Conservation (phyloP, 306 rosid species). For the Lathyrus oleraceus region DNA sequence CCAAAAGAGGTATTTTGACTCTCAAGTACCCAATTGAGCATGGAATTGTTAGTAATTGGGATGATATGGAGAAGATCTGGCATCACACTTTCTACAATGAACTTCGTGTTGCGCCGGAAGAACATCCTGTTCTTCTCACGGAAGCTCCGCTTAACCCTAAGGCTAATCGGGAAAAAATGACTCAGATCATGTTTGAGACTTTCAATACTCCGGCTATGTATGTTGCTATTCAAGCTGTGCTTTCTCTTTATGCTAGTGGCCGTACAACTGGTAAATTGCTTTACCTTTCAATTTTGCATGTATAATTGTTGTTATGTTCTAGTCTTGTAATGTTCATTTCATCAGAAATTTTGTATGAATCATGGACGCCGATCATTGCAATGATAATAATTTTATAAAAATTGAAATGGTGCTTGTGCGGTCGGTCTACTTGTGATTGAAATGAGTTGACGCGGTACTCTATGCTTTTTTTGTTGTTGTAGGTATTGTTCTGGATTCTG, state of each 20-base stretch:
- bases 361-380: background rate
- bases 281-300: background rate
- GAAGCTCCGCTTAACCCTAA: constrained; percentile 81
- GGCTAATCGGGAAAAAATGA: constrained; percentile 70
- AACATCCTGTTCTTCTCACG: constrained; percentile 74
- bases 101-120: constrained; percentile 62
- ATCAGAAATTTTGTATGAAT: background rate
- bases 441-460: constrained; percentile 27
- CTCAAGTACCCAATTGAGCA: constrained; percentile 85
- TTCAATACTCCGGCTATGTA: constrained; percentile 84
- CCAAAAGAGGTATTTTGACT: constrained; percentile 93
- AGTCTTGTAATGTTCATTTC: constrained; percentile 9
- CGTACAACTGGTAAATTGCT: constrained; percentile 71
- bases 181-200: constrained; percentile 57
- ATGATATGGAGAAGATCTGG: constrained; percentile 79
- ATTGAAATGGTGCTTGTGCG: background rate
- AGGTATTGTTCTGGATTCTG: constrained; percentile 59
- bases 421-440: constrained; percentile 28
- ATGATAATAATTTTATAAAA: background rate
- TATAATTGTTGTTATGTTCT: background rate
- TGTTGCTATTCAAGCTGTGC: constrained; percentile 78
- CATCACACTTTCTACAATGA: constrained; percentile 58
- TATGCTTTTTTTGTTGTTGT: background rate
- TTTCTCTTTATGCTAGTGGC: constrained; percentile 86
- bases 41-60: constrained; percentile 83